Conservation (phyloP, 495 filamentous ascomycete species). For the Geoglossum glabrum region DNA sequence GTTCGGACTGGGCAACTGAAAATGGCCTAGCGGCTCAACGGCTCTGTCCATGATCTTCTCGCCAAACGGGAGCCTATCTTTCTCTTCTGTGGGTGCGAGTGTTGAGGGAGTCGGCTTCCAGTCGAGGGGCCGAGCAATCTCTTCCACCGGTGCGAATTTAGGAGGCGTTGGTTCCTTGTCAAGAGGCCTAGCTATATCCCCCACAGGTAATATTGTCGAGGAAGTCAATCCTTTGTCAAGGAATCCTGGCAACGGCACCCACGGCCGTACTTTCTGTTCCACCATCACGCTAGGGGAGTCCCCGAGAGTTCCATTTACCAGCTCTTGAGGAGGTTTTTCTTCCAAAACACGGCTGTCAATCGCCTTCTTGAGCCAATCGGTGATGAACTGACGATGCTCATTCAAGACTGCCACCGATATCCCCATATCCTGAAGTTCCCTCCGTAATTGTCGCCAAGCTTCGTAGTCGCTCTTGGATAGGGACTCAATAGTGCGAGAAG, state of each 20-base stretch:
- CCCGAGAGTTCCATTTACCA: neutral
- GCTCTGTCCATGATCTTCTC: neutral
- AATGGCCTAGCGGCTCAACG: neutral
- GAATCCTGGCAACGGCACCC: too few relatives aligned
- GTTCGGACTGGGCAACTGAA: neutral
- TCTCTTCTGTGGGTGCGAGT: neutral
- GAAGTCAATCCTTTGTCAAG: too few relatives aligned
- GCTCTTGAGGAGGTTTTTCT: neutral
- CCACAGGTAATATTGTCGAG: too few relatives aligned
- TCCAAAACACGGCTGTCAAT: slow-evolving; percentile 5
- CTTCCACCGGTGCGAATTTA: too few relatives aligned
- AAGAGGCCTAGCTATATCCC: too few relatives aligned
- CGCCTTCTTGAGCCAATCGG: slow-evolving; percentile 11
- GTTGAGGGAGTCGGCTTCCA: neutral
- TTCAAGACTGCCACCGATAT: slow-evolving; percentile 5
- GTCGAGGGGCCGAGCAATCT: too few relatives aligned
- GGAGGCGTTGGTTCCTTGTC: too few relatives aligned
- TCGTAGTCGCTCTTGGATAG: slow-evolving; percentile 1
- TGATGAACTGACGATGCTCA: slow-evolving; percentile 9
- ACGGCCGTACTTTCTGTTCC: too few relatives aligned
- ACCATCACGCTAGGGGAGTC: neutral
- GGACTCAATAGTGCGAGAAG: slow-evolving; percentile 1
- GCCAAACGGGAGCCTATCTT: neutral
- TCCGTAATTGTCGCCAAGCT: slow-evolving; percentile 7
- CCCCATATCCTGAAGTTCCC: slow-evolving; percentile 10